phyloP scores from a whole-genome alignment of 805 yeast genomes.

The Debaryomyces prosopidis region DNA sequence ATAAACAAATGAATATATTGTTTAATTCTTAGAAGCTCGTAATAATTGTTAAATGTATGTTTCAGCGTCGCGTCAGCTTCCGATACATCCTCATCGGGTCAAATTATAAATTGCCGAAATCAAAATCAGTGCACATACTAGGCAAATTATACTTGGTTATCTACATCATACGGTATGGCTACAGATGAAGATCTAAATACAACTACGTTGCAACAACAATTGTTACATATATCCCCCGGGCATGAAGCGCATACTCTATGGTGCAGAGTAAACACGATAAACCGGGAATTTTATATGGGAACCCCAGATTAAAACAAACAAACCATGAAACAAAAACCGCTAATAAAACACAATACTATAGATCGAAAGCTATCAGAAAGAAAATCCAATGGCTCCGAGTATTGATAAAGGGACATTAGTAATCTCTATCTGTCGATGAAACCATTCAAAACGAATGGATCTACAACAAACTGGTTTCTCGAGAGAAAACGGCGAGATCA shows the following conservation, averaged over 20 bases:
- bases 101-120: too few species aligned
- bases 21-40: too few species aligned
- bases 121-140: not conserved
- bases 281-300: slow-evolving; percentile 47
- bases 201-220: not conserved
- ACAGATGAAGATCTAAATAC: not conserved
- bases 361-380: slow-evolving; percentile 14
- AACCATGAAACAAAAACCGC: slow-evolving; percentile 28
- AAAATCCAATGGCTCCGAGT: slow-evolving; percentile 16
- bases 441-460: slow-evolving; percentile 23
- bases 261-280: slow-evolving; percentile 44
- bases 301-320: slow-evolving; percentile 28
- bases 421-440: not conserved
- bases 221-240: slow-evolving; percentile 41
- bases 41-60: too few species aligned
- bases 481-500: not conserved
- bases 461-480: slow-evolving; percentile 1
- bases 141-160: not conserved
- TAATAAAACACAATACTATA: slow-evolving; percentile 12
- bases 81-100: too few species aligned
- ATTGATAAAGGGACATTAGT: slow-evolving; percentile 10
- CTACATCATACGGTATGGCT: not conserved
- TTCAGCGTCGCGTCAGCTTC: too few species aligned
- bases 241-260: slow-evolving; percentile 48
- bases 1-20: not conserved